Conservation (phyloP, 1,284 basidiomycete species). For the Boletellus deceptivus region DNA sequence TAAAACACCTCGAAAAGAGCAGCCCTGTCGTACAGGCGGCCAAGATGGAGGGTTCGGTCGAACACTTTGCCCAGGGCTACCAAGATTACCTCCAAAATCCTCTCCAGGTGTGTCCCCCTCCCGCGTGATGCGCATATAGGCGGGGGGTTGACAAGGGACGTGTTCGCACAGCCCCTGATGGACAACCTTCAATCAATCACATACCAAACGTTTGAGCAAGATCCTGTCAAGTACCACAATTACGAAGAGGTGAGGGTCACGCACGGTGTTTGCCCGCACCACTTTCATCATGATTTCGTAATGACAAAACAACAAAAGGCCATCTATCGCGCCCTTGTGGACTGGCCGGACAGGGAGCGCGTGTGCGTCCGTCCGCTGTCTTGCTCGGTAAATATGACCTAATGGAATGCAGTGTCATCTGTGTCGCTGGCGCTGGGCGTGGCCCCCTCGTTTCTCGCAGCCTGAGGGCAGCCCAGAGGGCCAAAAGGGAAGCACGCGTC, state of each 20-base stretch:
- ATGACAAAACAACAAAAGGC: constrained; percentile 46
- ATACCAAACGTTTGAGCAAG: constrained; percentile 97
- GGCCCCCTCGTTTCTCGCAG: constrained; percentile 92
- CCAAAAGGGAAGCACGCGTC: constrained; percentile 64
- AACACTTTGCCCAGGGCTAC: constrained; percentile 90
- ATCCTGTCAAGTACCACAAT: constrained; percentile 93
- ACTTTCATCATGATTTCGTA: constrained; percentile 13
- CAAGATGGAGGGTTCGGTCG: constrained; percentile 67
- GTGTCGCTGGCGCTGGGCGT: constrained; percentile 93
- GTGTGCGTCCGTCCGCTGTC: constrained; percentile 44
- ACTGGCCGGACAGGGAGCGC: constrained; percentile 56
- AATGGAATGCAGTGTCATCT: constrained; percentile 61
- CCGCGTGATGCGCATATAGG: neutral
- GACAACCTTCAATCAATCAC: constrained; percentile 94
- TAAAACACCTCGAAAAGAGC: constrained; percentile 79
- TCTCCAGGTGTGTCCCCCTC: constrained; percentile 58
- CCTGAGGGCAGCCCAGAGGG: constrained; percentile 74
- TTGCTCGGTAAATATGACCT: constrained; percentile 18
- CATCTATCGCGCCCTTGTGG: constrained; percentile 77
- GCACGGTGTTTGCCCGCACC: constrained; percentile 9
- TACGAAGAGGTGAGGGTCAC: constrained; percentile 79
- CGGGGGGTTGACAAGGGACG: constrained; percentile 1
- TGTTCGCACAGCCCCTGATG: constrained; percentile 76
- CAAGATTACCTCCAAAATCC: constrained; percentile 96
- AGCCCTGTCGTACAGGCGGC: constrained; percentile 60